Conservation (phyloP, 2,329 filamentous ascomycete species). For the Canariomyces notabilis region DNA sequence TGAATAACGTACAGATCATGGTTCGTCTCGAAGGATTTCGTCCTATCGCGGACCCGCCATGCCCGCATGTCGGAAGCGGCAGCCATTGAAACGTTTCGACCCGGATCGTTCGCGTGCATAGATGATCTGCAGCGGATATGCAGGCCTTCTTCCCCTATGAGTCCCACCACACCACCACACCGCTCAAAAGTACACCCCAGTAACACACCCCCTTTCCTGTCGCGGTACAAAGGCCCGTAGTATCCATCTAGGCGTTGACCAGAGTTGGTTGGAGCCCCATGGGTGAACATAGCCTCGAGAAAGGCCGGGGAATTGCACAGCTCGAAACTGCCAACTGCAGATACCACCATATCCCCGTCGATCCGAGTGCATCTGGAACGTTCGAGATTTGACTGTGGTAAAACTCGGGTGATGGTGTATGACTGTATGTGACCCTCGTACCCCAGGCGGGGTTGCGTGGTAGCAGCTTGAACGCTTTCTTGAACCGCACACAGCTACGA, state of each 20-base stretch:
- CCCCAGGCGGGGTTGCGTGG: neutral
- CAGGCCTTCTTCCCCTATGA: slow-evolving; percentile 3
- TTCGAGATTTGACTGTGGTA: neutral
- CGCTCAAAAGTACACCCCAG: no score
- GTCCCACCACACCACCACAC: no score
- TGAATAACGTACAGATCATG: no score
- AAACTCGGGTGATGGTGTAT: neutral
- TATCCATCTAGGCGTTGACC: neutral
- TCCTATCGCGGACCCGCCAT: no score
- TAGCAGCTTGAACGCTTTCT: neutral
- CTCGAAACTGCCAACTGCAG: no score
- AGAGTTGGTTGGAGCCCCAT: no score
- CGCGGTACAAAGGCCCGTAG: neutral
- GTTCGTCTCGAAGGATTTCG: slow-evolving; percentile 7
- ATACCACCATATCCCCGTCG: neutral
- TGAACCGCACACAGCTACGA: no score
- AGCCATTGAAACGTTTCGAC: slow-evolving; percentile 7
- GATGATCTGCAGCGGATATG: slow-evolving; percentile 13
- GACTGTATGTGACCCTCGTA: neutral
- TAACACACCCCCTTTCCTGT: neutral
- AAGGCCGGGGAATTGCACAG: no score
- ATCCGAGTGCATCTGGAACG: neutral
- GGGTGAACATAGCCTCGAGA: no score
- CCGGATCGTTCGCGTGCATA: slow-evolving; percentile 10
- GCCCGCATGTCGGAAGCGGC: neutral